Evolutionary conservation across 768 basidiomycete species (phyloP), one percentile per base, ranked within the genome.

Genomic region (Mycena latifolia): DNA sequence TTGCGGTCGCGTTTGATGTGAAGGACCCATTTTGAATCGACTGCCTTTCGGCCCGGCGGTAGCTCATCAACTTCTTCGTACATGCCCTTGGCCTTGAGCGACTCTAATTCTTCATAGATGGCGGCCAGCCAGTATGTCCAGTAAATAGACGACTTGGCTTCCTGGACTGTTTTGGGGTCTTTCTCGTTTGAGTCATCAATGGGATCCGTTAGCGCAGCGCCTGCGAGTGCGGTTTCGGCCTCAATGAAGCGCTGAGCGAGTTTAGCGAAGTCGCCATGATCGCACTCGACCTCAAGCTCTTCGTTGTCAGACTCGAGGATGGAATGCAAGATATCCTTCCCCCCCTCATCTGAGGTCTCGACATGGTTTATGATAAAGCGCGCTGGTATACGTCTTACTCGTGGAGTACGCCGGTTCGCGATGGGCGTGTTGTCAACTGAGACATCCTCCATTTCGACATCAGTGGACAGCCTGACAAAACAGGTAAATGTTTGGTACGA

Each of bases 91-190:
- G 37, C 37, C 37, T 37, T 37, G 37, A 37, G 37, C 5, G 64
- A 39, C 75, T 77, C 72, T 66, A 79, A 14, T 54, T 69, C 69
- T 37, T 71, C 68, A 17, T 62, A 29, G 55, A 72, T 60, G 15
- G 63, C 63, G 28, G 51, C 24, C 37, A 71, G 41, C 69, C 63
- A 65, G 20, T 71, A 35, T 2, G 55, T 17, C 67, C 67, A 63
- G 50, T 73, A 66, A 64, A 73, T 33, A 55, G 51, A 71, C 63
- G 72, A 7, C 73, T 74, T 66, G 70, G 73, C 45, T 69, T 77
- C 31, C 59, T 69, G 33, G 4, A 74, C 7, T 7, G 66, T 47
- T n/a, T 55, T 35, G 3, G 66, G 66, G 41, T 67, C 65, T n/a
- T 51, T 62, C 28, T 61, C 65, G 18, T 55, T 41, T 6, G 45